Conservation (phyloP, 306 rosid species). For the Neltuma alba region DNA sequence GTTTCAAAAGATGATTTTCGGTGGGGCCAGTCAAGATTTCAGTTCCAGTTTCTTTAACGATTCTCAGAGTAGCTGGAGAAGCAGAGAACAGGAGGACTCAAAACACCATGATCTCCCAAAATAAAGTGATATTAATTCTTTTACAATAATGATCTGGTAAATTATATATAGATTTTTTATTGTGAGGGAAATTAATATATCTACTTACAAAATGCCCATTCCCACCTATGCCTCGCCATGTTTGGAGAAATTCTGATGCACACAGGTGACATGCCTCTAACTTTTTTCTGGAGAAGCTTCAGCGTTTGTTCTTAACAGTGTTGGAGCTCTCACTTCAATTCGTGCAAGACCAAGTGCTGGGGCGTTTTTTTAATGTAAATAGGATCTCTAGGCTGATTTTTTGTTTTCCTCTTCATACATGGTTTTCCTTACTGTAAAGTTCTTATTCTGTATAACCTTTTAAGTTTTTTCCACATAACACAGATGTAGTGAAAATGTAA, state of each 20-base stretch:
- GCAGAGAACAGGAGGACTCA: conserved; percentile 48
- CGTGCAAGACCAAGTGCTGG: conserved; percentile 15
- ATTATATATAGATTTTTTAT: neutral
- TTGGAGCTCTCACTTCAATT: conserved; percentile 8
- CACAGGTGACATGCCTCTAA: neutral
- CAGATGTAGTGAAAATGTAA: conserved; percentile 31
- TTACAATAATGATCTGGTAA: neutral
- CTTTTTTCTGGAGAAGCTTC: conserved; percentile 10
- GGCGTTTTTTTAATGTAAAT: conserved; percentile 53
- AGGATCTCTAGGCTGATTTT: neutral
- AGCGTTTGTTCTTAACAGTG: conserved; percentile 3
- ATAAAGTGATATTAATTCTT: neutral
- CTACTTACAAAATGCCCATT: neutral
- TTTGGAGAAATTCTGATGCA: conserved; percentile 12
- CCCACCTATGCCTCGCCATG: conserved; percentile 12
- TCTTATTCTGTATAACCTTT: conserved; percentile 43
- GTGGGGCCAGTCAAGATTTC: conserved; percentile 74
- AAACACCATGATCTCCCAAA: conserved; percentile 44
- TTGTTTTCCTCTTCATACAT: conserved; percentile 28
- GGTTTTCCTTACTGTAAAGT: conserved; percentile 38
- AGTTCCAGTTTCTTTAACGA: conserved; percentile 60
- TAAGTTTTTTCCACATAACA: conserved; percentile 18
- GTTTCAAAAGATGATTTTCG: conserved; percentile 91
- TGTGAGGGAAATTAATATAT: neutral
- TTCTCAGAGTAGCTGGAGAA: conserved; percentile 75